Evolutionary conservation across 305 asterid genomes (phyloP).

Genomic region (Fraxinus paxiana): DNA sequence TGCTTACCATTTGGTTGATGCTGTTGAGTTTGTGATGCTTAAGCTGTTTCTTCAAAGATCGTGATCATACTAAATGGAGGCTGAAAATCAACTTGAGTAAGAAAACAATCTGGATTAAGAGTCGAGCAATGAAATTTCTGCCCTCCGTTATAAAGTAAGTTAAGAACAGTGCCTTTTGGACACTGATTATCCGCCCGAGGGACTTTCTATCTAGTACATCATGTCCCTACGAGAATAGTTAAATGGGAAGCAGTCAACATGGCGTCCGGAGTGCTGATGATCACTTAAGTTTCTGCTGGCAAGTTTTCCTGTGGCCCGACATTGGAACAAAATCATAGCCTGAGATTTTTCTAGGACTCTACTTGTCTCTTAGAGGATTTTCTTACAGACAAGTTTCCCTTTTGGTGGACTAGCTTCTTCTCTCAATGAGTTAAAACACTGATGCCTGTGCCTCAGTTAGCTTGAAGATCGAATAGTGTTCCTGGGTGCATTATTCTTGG

Average conservation of each 20-base stretch:
- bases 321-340: constrained; percentile 21
- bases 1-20: constrained; percentile 17
- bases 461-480: constrained; percentile 8
- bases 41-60: constrained; percentile 21
- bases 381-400: constrained; percentile 13
- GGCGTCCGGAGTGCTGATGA: constrained; percentile 18
- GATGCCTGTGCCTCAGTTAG: constrained; percentile 18
- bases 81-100: constrained; percentile 27
- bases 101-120: constrained; percentile 25
- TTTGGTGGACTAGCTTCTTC: constrained; percentile 19
- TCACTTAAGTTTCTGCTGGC: constrained; percentile 17
- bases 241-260: constrained; percentile 22
- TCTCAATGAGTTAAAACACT: constrained; percentile 21
- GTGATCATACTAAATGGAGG: constrained; percentile 27
- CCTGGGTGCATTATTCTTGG: constrained; percentile 16
- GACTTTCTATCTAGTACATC: constrained; percentile 22
- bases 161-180: constrained; percentile 9
- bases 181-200: constrained; percentile 18
- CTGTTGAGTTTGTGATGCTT: constrained; percentile 26
- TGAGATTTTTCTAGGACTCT: constrained; percentile 21
- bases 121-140: constrained; percentile 23
- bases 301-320: constrained; percentile 17
- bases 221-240: background rate
- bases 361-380: constrained; percentile 22
- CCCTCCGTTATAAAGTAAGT: constrained; percentile 15